phyloP scores from a whole-genome alignment of 495 filamentous ascomycete species.

The Aspergillus carlsbadensis region DNA sequence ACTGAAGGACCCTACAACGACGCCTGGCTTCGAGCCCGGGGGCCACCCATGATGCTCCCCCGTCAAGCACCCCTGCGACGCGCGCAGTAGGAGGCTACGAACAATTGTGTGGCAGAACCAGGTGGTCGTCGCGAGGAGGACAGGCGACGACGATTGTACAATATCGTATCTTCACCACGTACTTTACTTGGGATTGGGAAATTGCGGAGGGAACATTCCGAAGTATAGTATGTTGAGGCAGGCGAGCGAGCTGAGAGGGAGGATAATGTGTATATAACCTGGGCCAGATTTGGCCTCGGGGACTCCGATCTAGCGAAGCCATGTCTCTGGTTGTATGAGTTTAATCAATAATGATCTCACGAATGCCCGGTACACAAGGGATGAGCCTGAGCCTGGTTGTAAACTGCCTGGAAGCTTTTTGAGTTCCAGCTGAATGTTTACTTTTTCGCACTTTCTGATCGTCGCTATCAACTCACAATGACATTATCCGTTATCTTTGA shows the following conservation, averaged over 20 bases:
- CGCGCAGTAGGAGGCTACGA: conserved; percentile 36
- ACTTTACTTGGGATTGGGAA: background rate
- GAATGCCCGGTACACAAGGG: background rate
- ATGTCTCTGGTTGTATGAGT: conserved; percentile 17
- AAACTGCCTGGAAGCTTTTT: too few species aligned
- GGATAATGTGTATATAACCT: conserved; percentile 21
- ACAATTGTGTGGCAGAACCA: background rate
- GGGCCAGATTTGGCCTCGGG: conserved; percentile 5
- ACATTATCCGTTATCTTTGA: too few species aligned
- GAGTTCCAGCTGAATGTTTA: too few species aligned
- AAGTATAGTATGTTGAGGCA: conserved; percentile 1
- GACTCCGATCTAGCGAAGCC: conserved; percentile 11
- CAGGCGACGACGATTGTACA: conserved; percentile 29
- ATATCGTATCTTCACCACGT: conserved; percentile 24
- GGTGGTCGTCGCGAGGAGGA: background rate
- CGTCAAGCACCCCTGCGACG: conserved; percentile 38
- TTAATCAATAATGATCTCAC: conserved; percentile 23
- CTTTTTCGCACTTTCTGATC: too few species aligned
- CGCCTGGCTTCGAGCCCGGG: conserved; percentile 47
- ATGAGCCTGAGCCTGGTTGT: too few species aligned
- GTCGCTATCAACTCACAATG: too few species aligned
- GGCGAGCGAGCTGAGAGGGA: background rate
- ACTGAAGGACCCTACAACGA: conserved; percentile 63
- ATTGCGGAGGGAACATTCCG: background rate
- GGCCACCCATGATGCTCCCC: conserved; percentile 49